Base-by-base conservation (phyloP, 2,329 filamentous ascomycete genomes). In the Sclerotinia trifoliorum region DNA sequence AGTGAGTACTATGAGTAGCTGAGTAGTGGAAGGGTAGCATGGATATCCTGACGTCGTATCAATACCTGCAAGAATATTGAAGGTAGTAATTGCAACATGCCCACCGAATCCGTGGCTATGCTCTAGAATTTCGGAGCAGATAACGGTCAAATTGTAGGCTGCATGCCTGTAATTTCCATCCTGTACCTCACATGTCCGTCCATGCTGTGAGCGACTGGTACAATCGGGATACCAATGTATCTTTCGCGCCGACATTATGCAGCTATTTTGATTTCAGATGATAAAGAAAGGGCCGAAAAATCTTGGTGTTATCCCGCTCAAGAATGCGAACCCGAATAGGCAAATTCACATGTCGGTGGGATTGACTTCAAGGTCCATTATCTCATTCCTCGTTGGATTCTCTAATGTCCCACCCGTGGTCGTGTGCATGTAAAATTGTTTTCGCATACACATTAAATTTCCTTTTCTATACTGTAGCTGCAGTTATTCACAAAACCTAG, bases 381-480 rank as follows among this genome's bases (percentile, higher is more conserved):
- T 49, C 46, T 62, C 21, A 63, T 63, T 63, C 60, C 51, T 21
- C 21, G n/a, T 48, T 24, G 32, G n/a, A 26, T 39, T 35, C 11
- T 21, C 46, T 39, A 39, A 39, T n/a, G 32, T 39, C 19, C 21
- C 10, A 39, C 32, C 54, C 32, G 21, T n/a, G 46, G 32, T 39
- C 15, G 21, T 60, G n/a, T 51, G 46, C 32, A 39, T 19, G 46
- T 17, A 1, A 19, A 32, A 13, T 49, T 13, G 29, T 46, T 51
- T 51, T 51, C 60, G 60, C 29, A 62, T 51, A 51, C 32, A 51
- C 46, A 51, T 24, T 46, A 39, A 62, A 65, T 65, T 65, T 65
- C 63, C 26, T 65, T 65, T 65, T 58, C 21, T 8, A 44, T 61
- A 48, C 29, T 32, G 11, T 4, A 39, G 10, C 39, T 39, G 39